Evolutionary conservation across 2,329 filamentous ascomycete genomes (phyloP).

Genomic region (Colletotrichum truncatum): DNA sequence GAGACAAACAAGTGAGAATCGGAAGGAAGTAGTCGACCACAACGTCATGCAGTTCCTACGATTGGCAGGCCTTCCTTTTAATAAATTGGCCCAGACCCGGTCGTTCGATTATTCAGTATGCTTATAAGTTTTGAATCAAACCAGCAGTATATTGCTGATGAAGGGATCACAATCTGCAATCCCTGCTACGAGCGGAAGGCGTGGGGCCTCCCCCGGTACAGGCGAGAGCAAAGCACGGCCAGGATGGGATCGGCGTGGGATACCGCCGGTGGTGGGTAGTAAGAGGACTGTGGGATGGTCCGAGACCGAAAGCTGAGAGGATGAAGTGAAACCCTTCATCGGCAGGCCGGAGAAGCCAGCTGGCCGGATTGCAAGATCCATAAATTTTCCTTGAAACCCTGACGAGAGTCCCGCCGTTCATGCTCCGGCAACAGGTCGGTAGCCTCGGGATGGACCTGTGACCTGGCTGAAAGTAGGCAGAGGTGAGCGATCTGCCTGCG

Average conservation of each 20-base stretch:
- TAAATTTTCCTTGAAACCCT: background rate
- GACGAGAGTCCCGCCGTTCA: background rate
- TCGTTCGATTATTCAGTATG: background rate
- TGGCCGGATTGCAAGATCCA: background rate
- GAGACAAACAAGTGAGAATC: background rate
- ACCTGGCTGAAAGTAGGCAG: slow-evolving; percentile 3
- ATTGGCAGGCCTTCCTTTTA: background rate
- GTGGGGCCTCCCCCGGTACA: background rate
- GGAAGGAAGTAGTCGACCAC: background rate
- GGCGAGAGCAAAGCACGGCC: background rate
- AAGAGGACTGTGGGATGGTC: slow-evolving; percentile 2
- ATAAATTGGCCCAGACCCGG: background rate
- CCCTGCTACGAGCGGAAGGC: background rate
- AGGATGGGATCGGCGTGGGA: background rate
- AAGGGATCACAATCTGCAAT: background rate
- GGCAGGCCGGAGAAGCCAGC: background rate
- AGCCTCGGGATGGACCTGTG: background rate
- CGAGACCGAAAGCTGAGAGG: slow-evolving; percentile 14
- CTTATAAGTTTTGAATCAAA: background rate
- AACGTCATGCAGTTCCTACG: background rate
- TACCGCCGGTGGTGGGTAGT: background rate
- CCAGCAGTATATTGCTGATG: background rate
- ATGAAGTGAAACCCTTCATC: background rate
- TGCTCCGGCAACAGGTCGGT: background rate
- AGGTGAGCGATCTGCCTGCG: background rate